Percentiles rank a stretch among this genome's conserved stretches.
phyloP scores from a whole-genome alignment of 805 yeast species.

The Kuraishia molischiana region DNA sequence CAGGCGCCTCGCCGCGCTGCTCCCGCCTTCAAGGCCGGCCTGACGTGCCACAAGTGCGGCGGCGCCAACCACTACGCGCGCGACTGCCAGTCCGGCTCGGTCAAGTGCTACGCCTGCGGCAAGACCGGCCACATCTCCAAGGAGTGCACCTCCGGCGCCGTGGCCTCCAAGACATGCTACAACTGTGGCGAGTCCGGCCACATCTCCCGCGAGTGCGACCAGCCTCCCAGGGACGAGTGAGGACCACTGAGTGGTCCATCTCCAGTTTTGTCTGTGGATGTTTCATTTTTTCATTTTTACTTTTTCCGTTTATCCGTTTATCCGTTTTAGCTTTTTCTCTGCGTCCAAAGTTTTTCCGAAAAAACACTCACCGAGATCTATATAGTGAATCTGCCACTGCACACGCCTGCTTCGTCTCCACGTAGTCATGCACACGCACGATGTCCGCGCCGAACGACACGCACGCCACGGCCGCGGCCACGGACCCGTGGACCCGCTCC shows the following conservation, averaged over 20 bases:
- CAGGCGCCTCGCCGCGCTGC: conserved; percentile 13
- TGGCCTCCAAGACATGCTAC: conserved; percentile 52
- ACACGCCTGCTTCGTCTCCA: conserved; percentile 29
- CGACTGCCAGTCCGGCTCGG: conserved; percentile 65
- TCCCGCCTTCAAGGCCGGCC: conserved; percentile 14
- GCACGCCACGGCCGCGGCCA: conserved; percentile 64
- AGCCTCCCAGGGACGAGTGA: not conserved
- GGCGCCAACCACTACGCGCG: conserved; percentile 91
- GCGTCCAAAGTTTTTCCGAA: too few relatives aligned
- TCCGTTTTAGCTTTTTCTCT: not conserved
- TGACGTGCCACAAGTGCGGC: conserved; percentile 84
- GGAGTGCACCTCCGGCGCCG: conserved; percentile 54
- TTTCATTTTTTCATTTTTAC: not conserved
- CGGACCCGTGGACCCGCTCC: conserved; percentile 69
- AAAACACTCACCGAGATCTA: too few relatives aligned
- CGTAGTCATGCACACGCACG: conserved; percentile 82
- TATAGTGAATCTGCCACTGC: conserved; percentile 4
- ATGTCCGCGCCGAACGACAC: conserved; percentile 69
- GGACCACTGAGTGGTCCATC: not conserved
- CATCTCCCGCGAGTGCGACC: conserved; percentile 67
- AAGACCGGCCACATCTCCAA: conserved; percentile 81
- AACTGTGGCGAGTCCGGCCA: conserved; percentile 77
- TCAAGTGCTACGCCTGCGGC: conserved; percentile 91
- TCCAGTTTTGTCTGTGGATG: not conserved
- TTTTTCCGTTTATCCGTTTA: not conserved